Evolutionary conservation across 441 rosid genomes (phyloP), one percentile per base, ranked within the genome.

Genomic region (Bruguiera hainesii): DNA sequence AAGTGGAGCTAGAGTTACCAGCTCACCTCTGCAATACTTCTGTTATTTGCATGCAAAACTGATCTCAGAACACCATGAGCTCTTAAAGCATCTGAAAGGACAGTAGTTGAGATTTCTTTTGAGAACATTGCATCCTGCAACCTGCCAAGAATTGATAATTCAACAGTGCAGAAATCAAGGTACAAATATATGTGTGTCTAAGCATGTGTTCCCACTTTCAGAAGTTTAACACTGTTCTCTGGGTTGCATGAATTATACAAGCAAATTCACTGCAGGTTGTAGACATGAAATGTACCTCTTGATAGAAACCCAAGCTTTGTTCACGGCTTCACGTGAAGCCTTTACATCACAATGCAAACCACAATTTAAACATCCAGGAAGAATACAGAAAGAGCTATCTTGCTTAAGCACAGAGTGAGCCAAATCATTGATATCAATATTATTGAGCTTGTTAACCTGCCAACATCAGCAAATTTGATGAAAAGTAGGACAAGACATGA

Each of bases 1-100:
- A 59, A 28, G 50, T 60, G 39, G 64, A 79, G 3, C 18, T 42
- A 42, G 18, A 13, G 48, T 13, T 42, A 13, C 48, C 48, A 13
- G 83, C 89, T 81, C 71, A 85, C 98, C 84, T 93, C 88, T 57
- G 97, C 98, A 72, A 93, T 78, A 67, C 73, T 68, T 79, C 85
- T 90, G 83, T 86, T 93, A 67, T 79, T 85, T 60, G 82, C 74
- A 85, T 93, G 96, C 76, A 89, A 73, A 62, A 61, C 72, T 71
- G 84, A 83, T 76, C 83, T 86, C 46, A 93, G 76, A 69, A 76
- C 71, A 18, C 71, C 72, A 61, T 85, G 79, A 61, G 93, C 86
- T 68, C 81, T 82, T 71, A 74, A 76, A 52, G 89, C 89, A 73
- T 81, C 83, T 70, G 78, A 69, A 68, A 90, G 73, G 20, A 64